Evolutionary conservation across 441 rosid species (phyloP), one percentile per base, ranked within the genome.

Genomic region (Sinapis alba): DNA sequence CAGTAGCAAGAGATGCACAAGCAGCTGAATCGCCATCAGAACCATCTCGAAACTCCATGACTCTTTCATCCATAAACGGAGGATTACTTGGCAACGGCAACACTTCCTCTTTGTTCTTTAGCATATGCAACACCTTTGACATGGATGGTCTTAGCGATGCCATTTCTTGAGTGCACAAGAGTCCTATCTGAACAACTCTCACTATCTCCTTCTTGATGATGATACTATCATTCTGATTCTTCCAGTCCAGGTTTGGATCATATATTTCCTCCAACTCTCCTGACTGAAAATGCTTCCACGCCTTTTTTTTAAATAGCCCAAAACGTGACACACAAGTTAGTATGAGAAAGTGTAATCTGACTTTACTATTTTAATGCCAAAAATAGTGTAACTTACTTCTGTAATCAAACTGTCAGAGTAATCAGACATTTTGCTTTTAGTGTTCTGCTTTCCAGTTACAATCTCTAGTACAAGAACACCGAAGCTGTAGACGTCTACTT

Each of bases 401-500:
- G 82, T 74, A 3, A 79, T 74, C 34, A 79, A 64, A 69, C 78
- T 79, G 51, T 73, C 75, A 10, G 82, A 73, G 45, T 79, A 79
- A 79, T 95, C 99, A 32, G 87, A 54, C 27, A 80, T 80, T 84
- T 84, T 91, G 86, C 91, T 86, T 66, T 79, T 82, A 69, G 91
- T 95, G 83, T 91, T 95, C 74, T 85, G 96, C 72, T 75, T 90
- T 68, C 94, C 95, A 3, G 97, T 89, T 3, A 85, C 93, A 9
- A 86, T 90, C 85, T 96, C 99, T 64, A 96, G 70, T 79, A 91
- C 73, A 68, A 96, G 93, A 64, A 96, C 97, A 3, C 99, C 99
- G n/a, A 89, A 96, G 79, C 98, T 91, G 78, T 93, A 93, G 41
- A 93, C 93, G 62, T 95, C 99, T 21, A 74, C 96, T 75, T 92